Percentiles rank a stretch among this genome's conserved stretches.
These are phyloP conservation scores for Pulveroboletus sp. DNA, from an alignment of 768 basidiomycete species.

Conservation along the genomic window DNA sequence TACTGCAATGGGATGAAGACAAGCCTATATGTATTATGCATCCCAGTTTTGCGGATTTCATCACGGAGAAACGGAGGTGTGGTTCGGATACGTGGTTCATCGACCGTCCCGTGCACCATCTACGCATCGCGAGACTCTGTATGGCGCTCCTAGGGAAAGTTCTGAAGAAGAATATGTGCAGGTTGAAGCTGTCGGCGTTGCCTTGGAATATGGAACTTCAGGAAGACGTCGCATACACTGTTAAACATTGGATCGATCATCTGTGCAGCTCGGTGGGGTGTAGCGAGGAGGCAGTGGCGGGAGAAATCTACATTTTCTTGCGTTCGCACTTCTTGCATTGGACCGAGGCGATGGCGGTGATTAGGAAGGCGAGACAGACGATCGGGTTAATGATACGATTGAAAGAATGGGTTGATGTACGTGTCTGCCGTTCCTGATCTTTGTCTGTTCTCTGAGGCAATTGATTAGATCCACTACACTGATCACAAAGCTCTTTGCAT, in stretches of 20 bases:
- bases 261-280: conserved; percentile 14
- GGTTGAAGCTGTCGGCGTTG: conserved; percentile 18
- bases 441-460: background rate
- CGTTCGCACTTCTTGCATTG: conserved; percentile 30
- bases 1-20: conserved; percentile 27
- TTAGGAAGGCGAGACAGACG: conserved; percentile 32
- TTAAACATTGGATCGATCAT: conserved; percentile 29
- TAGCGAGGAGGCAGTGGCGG: conserved; percentile 4
- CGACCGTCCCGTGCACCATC: conserved; percentile 20
- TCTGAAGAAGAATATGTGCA: conserved; percentile 27
- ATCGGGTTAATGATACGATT: conserved; percentile 25
- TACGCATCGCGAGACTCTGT: conserved; percentile 25
- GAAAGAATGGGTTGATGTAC: conserved; percentile 27
- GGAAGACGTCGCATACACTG: conserved; percentile 28
- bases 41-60: conserved; percentile 34
- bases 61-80: conserved; percentile 30
- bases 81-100: conserved; percentile 29
- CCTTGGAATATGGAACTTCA: conserved; percentile 15
- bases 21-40: conserved; percentile 32
- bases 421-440: background rate
- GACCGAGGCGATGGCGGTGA: conserved; percentile 32
- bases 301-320: conserved; percentile 21
- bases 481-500: conserved; percentile 15
- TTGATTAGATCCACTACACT: conserved; percentile 10
- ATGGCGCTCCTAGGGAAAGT: conserved; percentile 11